These are phyloP conservation scores for Tillandsia fasciculata DNA, from an alignment of 176 grass and related monocot genomes.

Conservation along the genomic window DNA sequence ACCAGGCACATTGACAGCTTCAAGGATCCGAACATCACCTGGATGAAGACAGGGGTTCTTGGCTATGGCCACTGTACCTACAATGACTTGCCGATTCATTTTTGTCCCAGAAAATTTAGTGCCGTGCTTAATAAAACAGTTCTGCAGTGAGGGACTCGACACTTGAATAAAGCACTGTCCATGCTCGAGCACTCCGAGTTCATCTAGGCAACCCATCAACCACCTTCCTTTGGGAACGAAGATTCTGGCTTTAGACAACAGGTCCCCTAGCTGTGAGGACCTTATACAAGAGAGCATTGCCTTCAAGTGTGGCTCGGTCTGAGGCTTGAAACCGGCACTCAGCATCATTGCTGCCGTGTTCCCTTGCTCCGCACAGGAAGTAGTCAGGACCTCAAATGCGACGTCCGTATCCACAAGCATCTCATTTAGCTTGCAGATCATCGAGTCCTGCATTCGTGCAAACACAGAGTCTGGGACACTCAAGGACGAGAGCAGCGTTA, in stretches of 20 bases:
- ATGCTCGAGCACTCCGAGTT: slow-evolving; percentile 61
- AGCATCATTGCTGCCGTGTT: slow-evolving; percentile 66
- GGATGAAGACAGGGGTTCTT: slow-evolving; percentile 96
- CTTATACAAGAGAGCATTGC: slow-evolving; percentile 76
- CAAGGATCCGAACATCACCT: slow-evolving; percentile 72
- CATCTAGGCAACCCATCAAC: slow-evolving; percentile 94
- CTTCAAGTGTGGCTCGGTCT: slow-evolving; percentile 68
- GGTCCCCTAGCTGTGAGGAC: slow-evolving; percentile 53
- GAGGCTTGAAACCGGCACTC: slow-evolving; percentile 62
- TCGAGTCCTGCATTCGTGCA: slow-evolving; percentile 47
- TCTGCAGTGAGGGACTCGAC: slow-evolving; percentile 43
- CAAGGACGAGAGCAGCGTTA: slow-evolving; percentile 63
- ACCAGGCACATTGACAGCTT: slow-evolving; percentile 69
- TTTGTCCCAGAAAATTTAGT: slow-evolving; percentile 31
- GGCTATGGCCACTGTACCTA: slow-evolving; percentile 68
- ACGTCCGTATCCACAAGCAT: slow-evolving; percentile 45
- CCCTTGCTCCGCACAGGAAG: slow-evolving; percentile 70
- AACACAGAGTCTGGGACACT: slow-evolving; percentile 55
- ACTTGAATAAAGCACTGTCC: slow-evolving; percentile 80
- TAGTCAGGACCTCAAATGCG: slow-evolving; percentile 68
- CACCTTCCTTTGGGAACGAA: slow-evolving; percentile 82
- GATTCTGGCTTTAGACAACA: slow-evolving; percentile 62
- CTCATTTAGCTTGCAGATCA: slow-evolving; percentile 57
- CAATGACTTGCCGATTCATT: slow-evolving; percentile 42
- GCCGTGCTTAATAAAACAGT: slow-evolving; percentile 68